Evolutionary conservation across 345 rosid genomes (phyloP).

Genomic region (Balakata baccata): DNA sequence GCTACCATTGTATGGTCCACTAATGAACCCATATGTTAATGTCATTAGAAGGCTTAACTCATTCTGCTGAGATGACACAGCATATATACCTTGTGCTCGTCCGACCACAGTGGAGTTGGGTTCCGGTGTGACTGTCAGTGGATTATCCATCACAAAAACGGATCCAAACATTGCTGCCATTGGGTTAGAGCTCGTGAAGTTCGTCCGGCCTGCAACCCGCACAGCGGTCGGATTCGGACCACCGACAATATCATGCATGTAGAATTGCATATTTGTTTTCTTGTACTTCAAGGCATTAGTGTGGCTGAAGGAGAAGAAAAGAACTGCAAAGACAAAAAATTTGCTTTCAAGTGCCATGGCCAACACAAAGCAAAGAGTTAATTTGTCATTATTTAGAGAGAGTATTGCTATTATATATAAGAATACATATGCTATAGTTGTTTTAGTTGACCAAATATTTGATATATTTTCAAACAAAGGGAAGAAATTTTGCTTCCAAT

Average conservation of each 20-base stretch:
- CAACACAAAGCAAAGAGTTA: not conserved
- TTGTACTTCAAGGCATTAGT: constrained; percentile 19
- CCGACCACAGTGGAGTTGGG: constrained; percentile 33
- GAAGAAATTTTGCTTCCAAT: not conserved
- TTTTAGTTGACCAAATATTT: constrained; percentile 3
- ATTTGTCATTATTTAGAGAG: not conserved
- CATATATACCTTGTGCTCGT: constrained; percentile 42
- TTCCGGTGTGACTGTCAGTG: constrained; percentile 29
- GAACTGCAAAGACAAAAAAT: constrained; percentile 16
- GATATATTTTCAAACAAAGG: not conserved
- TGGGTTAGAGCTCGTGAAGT: constrained; percentile 29
- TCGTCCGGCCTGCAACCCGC: constrained; percentile 28
- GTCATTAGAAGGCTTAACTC: constrained; percentile 43
- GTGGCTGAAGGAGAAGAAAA: not conserved
- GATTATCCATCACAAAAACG: constrained; percentile 32
- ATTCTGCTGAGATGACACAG: constrained; percentile 27
- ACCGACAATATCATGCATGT: constrained; percentile 41
- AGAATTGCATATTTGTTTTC: constrained; percentile 33
- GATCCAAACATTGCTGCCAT: constrained; percentile 28
- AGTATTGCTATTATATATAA: not conserved
- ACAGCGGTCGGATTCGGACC: constrained; percentile 30
- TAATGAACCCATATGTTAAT: constrained; percentile 22
- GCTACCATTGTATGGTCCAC: constrained; percentile 35
- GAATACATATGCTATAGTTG: not conserved
- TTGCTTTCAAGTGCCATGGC: constrained; percentile 27